Evolutionary conservation across 257 asterid genomes (phyloP).

Genomic region (Henckelia pumila): DNA sequence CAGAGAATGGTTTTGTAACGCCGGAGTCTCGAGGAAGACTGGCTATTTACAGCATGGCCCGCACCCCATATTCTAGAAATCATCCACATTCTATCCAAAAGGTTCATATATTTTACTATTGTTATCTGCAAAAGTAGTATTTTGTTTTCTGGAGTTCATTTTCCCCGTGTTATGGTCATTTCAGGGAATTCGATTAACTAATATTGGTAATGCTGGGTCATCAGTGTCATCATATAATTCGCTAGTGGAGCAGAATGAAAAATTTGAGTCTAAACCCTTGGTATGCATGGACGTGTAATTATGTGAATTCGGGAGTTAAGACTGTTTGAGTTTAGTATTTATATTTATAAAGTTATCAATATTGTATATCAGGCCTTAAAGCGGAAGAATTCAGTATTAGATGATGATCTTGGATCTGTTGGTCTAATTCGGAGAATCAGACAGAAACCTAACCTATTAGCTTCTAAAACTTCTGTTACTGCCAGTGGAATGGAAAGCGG

Average conservation of each 20-base stretch:
- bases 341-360: constrained; percentile 8
- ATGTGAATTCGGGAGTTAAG: constrained; percentile 6
- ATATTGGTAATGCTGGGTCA: constrained; percentile 43
- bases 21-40: constrained; percentile 80
- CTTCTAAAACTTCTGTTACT: constrained; percentile 22
- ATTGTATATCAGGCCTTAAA: constrained; percentile 55
- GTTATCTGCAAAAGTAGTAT: constrained; percentile 13
- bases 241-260: constrained; percentile 36
- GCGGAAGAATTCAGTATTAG: constrained; percentile 73
- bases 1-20: constrained; percentile 58
- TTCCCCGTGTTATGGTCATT: constrained; percentile 13
- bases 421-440: constrained; percentile 78
- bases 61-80: constrained; percentile 75
- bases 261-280: constrained; percentile 37
- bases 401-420: constrained; percentile 67
- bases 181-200: constrained; percentile 57
- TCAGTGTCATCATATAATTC: constrained; percentile 36
- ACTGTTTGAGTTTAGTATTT: neutral
- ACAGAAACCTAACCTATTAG: constrained; percentile 51
- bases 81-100: constrained; percentile 44
- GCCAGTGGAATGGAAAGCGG: constrained; percentile 37
- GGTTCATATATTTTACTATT: constrained; percentile 34
- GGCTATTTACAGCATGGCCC: constrained; percentile 86
- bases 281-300: constrained; percentile 32
- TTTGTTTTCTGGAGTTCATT: constrained; percentile 12